These are phyloP conservation scores for Arthrinium phaeospermum DNA, from an alignment of 2,329 filamentous ascomycete genomes.

Conservation along the genomic window DNA sequence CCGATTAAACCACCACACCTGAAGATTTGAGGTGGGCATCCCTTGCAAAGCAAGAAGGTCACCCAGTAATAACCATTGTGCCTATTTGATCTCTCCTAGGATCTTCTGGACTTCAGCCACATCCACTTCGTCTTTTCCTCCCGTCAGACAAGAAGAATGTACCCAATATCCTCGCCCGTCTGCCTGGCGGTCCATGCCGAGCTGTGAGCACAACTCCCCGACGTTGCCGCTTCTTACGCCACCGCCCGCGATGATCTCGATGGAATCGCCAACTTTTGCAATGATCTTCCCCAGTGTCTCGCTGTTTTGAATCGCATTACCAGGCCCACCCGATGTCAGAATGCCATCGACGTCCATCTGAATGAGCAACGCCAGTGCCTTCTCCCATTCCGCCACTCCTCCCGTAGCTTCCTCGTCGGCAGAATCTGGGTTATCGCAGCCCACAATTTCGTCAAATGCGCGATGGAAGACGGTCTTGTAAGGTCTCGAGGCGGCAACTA, in stretches of 20 bases:
- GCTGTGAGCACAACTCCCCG: conserved; percentile 30
- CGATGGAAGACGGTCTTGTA: conserved; percentile 59
- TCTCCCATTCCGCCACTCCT: conserved; percentile 25
- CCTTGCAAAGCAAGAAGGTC: too few relatives aligned
- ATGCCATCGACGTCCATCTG: conserved; percentile 55
- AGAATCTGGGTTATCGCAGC: conserved; percentile 22
- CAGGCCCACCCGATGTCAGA: conserved; percentile 58
- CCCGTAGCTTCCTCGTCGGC: background rate
- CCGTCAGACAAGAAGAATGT: conserved; percentile 53
- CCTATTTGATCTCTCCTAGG: background rate
- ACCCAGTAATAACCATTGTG: background rate
- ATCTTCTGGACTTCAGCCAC: conserved; percentile 36
- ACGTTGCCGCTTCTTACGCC: conserved; percentile 54
- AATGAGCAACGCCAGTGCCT: conserved; percentile 43
- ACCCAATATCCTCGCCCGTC: conserved; percentile 44
- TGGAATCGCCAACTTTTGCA: conserved; percentile 28
- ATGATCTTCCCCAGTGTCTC: conserved; percentile 45
- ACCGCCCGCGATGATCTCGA: conserved; percentile 60
- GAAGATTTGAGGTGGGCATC: background rate
- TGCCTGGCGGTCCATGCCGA: conserved; percentile 34
- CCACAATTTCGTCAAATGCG: conserved; percentile 58
- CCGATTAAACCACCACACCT: too few relatives aligned
- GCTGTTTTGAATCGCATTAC: conserved; percentile 47
- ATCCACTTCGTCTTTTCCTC: conserved; percentile 30
- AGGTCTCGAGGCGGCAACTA: conserved; percentile 49